These are phyloP conservation scores for Penicillium aurantiogriseum DNA, from an alignment of 2,329 filamentous ascomycete species.

Conservation along the genomic window DNA sequence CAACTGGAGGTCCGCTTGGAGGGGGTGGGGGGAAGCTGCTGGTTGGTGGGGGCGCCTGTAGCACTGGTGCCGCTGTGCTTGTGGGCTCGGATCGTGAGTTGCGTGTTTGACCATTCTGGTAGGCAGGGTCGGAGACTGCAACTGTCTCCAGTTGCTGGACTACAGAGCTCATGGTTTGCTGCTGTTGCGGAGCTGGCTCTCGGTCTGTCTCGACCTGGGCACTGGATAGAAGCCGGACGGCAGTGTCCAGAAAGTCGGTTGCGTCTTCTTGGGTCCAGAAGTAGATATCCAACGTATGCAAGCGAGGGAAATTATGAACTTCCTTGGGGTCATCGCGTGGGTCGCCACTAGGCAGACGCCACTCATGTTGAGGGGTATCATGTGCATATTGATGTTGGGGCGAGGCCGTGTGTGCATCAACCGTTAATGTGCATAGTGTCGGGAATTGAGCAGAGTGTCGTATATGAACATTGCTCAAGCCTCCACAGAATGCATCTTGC, in stretches of 20 bases:
- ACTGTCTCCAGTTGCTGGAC: conserved; percentile 63
- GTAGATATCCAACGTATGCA: conserved; percentile 63
- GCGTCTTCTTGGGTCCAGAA: conserved; percentile 63
- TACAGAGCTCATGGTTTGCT: conserved; percentile 55
- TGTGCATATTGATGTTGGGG: conserved; percentile 26
- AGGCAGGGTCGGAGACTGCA: conserved; percentile 55
- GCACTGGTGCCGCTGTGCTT: conserved; percentile 14
- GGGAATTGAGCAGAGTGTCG: conserved; percentile 60
- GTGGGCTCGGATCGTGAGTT: conserved; percentile 37
- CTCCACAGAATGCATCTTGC: conserved; percentile 65
- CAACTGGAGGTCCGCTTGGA: conserved; percentile 19
- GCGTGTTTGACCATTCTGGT: conserved; percentile 45
- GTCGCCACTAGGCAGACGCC: conserved; percentile 57
- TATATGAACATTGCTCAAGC: conserved; percentile 53
- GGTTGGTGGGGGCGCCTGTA: conserved; percentile 21
- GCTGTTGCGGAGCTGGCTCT: conserved; percentile 34
- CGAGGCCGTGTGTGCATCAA: conserved; percentile 44
- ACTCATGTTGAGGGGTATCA: conserved; percentile 45
- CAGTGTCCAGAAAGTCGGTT: conserved; percentile 52
- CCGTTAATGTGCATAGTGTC: conserved; percentile 56
- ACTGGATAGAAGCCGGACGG: conserved; percentile 35
- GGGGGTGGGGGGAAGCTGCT: conserved; percentile 30
- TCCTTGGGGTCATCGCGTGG: conserved; percentile 53
- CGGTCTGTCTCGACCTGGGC: conserved; percentile 53
- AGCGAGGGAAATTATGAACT: conserved; percentile 50